Conservation (phyloP, 148 eudicot genomes). For the Diospyros kaki region DNA sequence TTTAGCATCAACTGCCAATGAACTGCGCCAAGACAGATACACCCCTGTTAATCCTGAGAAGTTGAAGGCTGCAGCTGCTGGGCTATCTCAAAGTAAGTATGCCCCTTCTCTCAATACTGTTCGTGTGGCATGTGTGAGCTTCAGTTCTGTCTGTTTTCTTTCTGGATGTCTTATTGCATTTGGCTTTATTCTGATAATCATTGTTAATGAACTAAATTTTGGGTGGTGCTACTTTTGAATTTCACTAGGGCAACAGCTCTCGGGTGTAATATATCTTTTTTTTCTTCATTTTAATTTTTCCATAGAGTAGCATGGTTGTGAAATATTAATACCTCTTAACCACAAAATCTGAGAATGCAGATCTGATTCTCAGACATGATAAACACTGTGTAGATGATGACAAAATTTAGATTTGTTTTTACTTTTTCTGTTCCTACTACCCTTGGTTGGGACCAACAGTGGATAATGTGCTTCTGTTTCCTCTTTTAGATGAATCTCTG, state of each 20-base stretch:
- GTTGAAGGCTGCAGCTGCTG: constrained; percentile 76
- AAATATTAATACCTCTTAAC: too few relatives aligned
- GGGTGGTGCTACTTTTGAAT: not conserved
- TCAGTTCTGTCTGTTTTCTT: not conserved
- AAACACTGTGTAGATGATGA: too few relatives aligned
- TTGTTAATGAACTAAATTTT: too few relatives aligned
- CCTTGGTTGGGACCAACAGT: too few relatives aligned
- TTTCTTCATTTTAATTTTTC: not conserved
- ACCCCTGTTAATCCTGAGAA: constrained; percentile 62
- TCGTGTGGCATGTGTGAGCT: not conserved
- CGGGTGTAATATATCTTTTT: not conserved
- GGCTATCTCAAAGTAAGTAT: constrained; percentile 63
- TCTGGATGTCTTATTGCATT: not conserved
- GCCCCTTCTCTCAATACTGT: not conserved
- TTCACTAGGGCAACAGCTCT: not conserved
- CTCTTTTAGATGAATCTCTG: too few relatives aligned
- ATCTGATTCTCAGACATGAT: too few relatives aligned
- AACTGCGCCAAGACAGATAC: constrained; percentile 51
- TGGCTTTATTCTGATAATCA: not conserved
- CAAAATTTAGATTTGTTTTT: too few relatives aligned
- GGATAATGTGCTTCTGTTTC: too few relatives aligned
- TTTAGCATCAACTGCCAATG: constrained; percentile 86
- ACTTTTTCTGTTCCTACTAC: too few relatives aligned
- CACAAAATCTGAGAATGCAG: too few relatives aligned
- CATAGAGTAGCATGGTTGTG: too few relatives aligned